A percentile compares a stretch with the other conserved stretches of the same genome.
Evolutionary conservation across 768 basidiomycete genomes (phyloP).

Genomic region (Collybiopsis confluens): DNA sequence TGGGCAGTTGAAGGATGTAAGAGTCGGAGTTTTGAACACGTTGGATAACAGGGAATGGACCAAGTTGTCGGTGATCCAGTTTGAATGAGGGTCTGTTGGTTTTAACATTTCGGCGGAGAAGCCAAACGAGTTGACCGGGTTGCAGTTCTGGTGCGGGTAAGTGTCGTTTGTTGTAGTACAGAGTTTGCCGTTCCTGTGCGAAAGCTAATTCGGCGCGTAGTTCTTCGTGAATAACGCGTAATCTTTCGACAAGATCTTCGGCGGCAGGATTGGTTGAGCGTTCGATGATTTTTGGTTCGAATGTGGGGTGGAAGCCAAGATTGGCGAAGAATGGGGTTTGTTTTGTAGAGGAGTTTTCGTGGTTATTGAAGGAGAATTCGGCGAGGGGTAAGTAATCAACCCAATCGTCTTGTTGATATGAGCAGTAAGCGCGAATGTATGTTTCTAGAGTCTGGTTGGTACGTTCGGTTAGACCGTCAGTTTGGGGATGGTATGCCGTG

Average conservation of each 20-base stretch:
- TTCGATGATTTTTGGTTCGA: constrained; percentile 25
- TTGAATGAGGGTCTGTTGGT: constrained; percentile 37
- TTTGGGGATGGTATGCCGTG: constrained; percentile 42
- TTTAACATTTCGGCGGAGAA: constrained; percentile 32
- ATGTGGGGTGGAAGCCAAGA: constrained; percentile 25
- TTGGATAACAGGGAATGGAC: constrained; percentile 16
- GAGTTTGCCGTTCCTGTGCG: constrained; percentile 22
- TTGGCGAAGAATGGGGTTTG: constrained; percentile 35
- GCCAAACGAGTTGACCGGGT: constrained; percentile 31
- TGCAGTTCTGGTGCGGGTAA: constrained; percentile 24
- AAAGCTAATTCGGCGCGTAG: constrained; percentile 24
- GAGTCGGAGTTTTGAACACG: not conserved
- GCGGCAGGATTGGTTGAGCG: constrained; percentile 26
- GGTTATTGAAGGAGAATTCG: constrained; percentile 39
- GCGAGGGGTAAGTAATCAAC: constrained; percentile 32
- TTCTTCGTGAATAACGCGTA: constrained; percentile 29
- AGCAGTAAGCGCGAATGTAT: constrained; percentile 30
- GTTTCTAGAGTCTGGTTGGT: constrained; percentile 33
- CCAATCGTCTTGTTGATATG: constrained; percentile 41
- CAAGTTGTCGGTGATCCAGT: constrained; percentile 28
- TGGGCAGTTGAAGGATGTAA: constrained; percentile 16
- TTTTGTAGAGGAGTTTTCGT: constrained; percentile 25
- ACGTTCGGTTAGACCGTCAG: constrained; percentile 33
- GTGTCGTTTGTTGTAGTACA: constrained; percentile 23
- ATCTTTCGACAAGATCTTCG: constrained; percentile 21